Evolutionary conservation across 768 basidiomycete genomes (phyloP).

Genomic region (Suillus discolor): DNA sequence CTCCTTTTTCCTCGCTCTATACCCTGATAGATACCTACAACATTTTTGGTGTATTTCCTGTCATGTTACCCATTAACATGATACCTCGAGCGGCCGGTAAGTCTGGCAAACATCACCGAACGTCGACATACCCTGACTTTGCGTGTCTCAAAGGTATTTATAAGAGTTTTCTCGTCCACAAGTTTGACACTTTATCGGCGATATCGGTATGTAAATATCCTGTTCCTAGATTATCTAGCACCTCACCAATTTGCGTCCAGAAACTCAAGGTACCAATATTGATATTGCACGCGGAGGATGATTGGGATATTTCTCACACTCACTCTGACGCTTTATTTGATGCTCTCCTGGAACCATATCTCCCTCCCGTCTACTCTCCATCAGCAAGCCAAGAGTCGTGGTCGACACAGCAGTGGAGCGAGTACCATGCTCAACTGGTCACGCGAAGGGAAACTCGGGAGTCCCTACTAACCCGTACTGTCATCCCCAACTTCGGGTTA

Average conservation of each 20-base stretch:
- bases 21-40: constrained; percentile 68
- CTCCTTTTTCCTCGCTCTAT: constrained; percentile 60
- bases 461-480: constrained; percentile 45
- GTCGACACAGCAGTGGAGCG: constrained; percentile 47
- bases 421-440: constrained; percentile 40
- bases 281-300: constrained; percentile 75
- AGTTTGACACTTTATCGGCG: constrained; percentile 63
- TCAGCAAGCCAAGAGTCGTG: constrained; percentile 30
- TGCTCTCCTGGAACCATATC: constrained; percentile 60
- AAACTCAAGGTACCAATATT: constrained; percentile 68
- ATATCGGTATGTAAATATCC: constrained; percentile 51
- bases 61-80: constrained; percentile 67
- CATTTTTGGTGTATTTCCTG: constrained; percentile 65
- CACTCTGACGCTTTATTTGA: constrained; percentile 75
- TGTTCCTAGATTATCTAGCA: background rate
- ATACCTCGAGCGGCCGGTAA: constrained; percentile 65
- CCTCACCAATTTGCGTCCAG: constrained; percentile 36
- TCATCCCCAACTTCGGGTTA: constrained; percentile 51
- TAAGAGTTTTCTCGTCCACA: constrained; percentile 53
- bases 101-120: constrained; percentile 27
- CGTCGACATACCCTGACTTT: background rate
- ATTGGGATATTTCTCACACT: constrained; percentile 69
- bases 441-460: constrained; percentile 44
- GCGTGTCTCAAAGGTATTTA: constrained; percentile 46
- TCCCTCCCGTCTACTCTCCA: constrained; percentile 47